These are phyloP conservation scores for Trichoderma lentiforme DNA, from an alignment of 2,329 filamentous ascomycete genomes.

Conservation along the genomic window DNA sequence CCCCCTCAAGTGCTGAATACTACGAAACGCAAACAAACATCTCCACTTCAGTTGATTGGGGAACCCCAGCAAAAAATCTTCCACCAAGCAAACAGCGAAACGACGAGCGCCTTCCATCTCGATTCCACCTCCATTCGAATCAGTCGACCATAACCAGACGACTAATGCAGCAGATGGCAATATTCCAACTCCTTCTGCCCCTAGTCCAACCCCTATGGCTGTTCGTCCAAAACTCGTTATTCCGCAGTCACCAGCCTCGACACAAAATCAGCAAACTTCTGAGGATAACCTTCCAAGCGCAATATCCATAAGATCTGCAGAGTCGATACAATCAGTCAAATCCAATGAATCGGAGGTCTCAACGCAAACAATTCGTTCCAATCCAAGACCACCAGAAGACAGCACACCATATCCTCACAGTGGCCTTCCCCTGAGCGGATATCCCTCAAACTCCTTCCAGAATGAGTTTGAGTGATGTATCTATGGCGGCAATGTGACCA, in stretches of 20 bases:
- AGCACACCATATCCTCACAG: slow-evolving; percentile 32
- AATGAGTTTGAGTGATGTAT: slow-evolving; percentile 20
- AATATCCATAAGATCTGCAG: slow-evolving; percentile 23
- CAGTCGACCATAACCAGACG: not conserved
- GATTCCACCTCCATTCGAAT: not conserved
- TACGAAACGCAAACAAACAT: not conserved
- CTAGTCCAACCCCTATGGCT: slow-evolving; percentile 32
- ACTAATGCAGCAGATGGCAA: not conserved
- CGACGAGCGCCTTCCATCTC: not conserved
- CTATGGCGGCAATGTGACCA: slow-evolving; percentile 22
- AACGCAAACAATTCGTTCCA: slow-evolving; percentile 25
- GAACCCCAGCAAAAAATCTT: not conserved
- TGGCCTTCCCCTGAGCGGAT: slow-evolving; percentile 22
- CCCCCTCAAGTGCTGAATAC: not conserved
- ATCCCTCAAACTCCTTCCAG: slow-evolving; percentile 21
- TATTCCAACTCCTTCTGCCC: slow-evolving; percentile 33
- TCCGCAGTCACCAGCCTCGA: slow-evolving; percentile 24
- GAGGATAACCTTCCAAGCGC: slow-evolving; percentile 21
- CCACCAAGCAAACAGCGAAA: not conserved
- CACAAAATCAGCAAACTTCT: not conserved
- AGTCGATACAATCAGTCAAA: slow-evolving; percentile 23
- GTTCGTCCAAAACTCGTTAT: slow-evolving; percentile 31
- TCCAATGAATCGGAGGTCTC: slow-evolving; percentile 27
- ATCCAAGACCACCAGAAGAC: slow-evolving; percentile 29
- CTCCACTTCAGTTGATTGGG: not conserved